Conservation (phyloP, 2,329 filamentous ascomycete species). For the Epichloe sylvatica region DNA sequence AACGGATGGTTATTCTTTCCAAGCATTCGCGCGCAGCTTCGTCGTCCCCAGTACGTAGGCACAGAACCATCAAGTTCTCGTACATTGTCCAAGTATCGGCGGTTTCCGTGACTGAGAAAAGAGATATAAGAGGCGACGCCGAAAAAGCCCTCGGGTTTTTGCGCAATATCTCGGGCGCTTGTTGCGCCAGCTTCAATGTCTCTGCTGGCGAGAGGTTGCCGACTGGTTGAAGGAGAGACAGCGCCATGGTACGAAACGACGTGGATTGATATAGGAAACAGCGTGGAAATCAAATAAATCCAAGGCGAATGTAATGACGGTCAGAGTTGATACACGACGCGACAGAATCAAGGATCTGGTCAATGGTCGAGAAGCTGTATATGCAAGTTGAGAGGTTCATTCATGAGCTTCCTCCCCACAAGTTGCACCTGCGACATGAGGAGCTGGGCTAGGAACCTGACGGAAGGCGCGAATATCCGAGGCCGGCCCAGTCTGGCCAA, state of each 20-base stretch:
- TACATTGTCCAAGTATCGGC: slow-evolving; percentile 72
- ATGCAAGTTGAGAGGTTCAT: background rate
- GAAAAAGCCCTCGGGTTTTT: slow-evolving; percentile 40
- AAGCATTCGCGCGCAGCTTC: slow-evolving; percentile 62
- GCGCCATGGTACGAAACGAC: slow-evolving; percentile 26
- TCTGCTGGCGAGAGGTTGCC: slow-evolving; percentile 41
- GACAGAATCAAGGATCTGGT: background rate
- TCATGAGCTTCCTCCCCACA: background rate
- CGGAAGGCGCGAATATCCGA: slow-evolving; percentile 5
- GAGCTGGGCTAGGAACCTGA: background rate
- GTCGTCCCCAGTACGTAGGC: slow-evolving; percentile 73
- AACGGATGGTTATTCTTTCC: slow-evolving; percentile 61
- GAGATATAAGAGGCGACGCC: slow-evolving; percentile 36
- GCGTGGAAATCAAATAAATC: background rate
- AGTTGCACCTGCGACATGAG: background rate
- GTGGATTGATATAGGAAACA: background rate
- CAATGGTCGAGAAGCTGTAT: background rate
- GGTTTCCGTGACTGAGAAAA: slow-evolving; percentile 50
- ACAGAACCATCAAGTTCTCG: slow-evolving; percentile 76
- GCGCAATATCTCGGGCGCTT: slow-evolving; percentile 42
- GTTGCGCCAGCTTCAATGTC: slow-evolving; percentile 44
- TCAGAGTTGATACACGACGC: background rate
- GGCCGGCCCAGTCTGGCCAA: slow-evolving; percentile 1
- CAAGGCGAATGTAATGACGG: background rate
- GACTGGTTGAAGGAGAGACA: slow-evolving; percentile 42